A percentile compares a stretch with the other conserved stretches of the same genome.
Evolutionary conservation across 805 yeast species (phyloP).

Genomic region (Cyberlindnera petersonii): DNA sequence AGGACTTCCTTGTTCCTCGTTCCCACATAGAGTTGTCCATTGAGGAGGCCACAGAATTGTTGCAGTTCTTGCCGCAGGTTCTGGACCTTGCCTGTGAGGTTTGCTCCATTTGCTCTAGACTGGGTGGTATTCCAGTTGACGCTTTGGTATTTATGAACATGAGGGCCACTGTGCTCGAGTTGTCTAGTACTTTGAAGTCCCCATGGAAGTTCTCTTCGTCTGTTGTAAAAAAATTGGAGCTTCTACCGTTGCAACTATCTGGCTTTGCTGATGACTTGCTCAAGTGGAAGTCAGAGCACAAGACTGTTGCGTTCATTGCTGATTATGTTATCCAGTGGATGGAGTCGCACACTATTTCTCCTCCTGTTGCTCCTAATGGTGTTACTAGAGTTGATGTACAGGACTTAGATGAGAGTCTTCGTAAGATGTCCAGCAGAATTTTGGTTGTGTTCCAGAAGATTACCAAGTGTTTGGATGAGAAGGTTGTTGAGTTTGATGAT

Average conservation of each 20-base stretch:
- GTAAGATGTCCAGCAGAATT: slow-evolving; percentile 53
- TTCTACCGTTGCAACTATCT: slow-evolving; percentile 15
- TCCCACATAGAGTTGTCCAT: slow-evolving; percentile 11
- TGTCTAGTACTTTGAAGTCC: slow-evolving; percentile 11
- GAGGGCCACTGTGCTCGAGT: slow-evolving; percentile 7
- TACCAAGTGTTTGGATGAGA: slow-evolving; percentile 12
- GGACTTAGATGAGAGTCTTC: slow-evolving; percentile 43
- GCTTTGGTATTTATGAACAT: slow-evolving; percentile 20
- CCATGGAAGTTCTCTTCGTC: slow-evolving; percentile 20
- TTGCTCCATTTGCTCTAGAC: slow-evolving; percentile 16
- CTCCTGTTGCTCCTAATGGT: not conserved
- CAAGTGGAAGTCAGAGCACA: slow-evolving; percentile 33
- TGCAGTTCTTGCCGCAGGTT: slow-evolving; percentile 34
- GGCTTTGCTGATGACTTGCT: slow-evolving; percentile 29
- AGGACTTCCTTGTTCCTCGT: slow-evolving; percentile 20
- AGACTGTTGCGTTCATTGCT: slow-evolving; percentile 41
- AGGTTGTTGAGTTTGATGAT: slow-evolving; percentile 40
- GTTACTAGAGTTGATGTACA: slow-evolving; percentile 25
- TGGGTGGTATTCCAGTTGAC: slow-evolving; percentile 16
- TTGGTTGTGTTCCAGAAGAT: slow-evolving; percentile 66
- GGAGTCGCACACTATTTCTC: slow-evolving; percentile 1
- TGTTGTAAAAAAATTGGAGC: slow-evolving; percentile 23
- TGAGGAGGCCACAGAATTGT: slow-evolving; percentile 14
- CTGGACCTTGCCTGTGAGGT: slow-evolving; percentile 30
- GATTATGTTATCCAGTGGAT: slow-evolving; percentile 49